A percentile compares a stretch with the other conserved stretches of the same genome.
phyloP scores from a whole-genome alignment of 495 filamentous ascomycete genomes.

The Pyronema omphalodes region DNA sequence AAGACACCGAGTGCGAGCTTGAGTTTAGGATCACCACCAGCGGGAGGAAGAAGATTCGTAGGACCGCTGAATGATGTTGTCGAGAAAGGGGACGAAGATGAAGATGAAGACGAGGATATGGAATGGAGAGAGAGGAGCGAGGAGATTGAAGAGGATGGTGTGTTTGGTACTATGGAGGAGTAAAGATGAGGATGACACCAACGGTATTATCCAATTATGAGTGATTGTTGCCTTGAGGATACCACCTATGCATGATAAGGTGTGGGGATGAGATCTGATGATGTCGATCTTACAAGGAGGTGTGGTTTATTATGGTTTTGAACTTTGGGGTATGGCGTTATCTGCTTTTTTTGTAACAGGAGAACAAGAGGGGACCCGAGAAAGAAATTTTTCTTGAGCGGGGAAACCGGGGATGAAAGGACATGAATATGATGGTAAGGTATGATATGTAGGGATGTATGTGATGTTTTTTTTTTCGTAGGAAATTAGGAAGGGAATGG shows the following conservation, averaged over 20 bases:
- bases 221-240: neutral
- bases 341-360: too few species aligned
- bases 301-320: too few species aligned
- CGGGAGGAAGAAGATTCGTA: constrained; percentile 18
- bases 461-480: too few species aligned
- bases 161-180: constrained; percentile 95
- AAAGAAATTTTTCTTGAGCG: too few species aligned
- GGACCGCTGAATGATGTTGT: constrained; percentile 22
- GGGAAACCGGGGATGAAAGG: too few species aligned
- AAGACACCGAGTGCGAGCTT: constrained; percentile 47
- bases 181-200: constrained; percentile 27
- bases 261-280: too few species aligned
- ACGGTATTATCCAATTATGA: constrained; percentile 4
- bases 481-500: too few species aligned
- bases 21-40: constrained; percentile 32
- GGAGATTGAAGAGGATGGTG: constrained; percentile 72
- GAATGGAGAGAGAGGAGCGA: constrained; percentile 34
- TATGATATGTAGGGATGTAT: too few species aligned
- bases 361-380: too few species aligned
- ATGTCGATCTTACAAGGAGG: too few species aligned
- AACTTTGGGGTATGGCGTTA: too few species aligned
- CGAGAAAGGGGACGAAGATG: constrained; percentile 15
- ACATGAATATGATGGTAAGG: too few species aligned
- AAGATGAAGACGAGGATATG: constrained; percentile 15
- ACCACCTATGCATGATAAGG: neutral